Percentiles rank a stretch among this genome's conserved stretches.
Conservation (phyloP, 73 alveolate species). For the Tetrahymena elliotti region DNA sequence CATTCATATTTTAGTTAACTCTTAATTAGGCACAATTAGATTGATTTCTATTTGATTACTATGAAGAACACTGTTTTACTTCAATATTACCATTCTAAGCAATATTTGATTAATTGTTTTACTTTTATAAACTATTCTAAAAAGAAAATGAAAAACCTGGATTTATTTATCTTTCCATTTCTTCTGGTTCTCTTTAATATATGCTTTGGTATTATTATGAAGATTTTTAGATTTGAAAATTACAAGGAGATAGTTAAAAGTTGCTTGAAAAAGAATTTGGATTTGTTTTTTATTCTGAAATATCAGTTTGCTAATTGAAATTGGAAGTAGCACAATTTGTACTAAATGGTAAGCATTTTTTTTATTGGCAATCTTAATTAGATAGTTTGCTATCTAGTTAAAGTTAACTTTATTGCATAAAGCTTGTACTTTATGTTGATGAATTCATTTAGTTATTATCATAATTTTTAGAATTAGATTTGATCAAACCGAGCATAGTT, state of each 20-base stretch:
- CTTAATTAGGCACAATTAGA: neutral
- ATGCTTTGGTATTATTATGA: neutral
- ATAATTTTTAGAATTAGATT: neutral
- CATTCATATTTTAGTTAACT: neutral
- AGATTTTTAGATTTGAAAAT: too few relatives aligned
- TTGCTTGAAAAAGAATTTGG: neutral
- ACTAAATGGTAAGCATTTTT: neutral
- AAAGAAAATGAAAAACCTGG: neutral
- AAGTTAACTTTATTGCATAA: neutral
- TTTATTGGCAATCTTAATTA: neutral
- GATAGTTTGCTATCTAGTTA: neutral
- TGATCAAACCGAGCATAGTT: neutral
- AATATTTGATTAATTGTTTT: too few relatives aligned
- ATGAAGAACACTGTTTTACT: too few relatives aligned
- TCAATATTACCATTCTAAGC: too few relatives aligned
- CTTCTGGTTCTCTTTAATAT: neutral
- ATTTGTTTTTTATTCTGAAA: neutral
- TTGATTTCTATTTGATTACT: too few relatives aligned
- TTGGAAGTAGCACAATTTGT: neutral
- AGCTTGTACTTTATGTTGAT: neutral
- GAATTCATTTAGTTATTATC: neutral
- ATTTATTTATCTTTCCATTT: neutral
- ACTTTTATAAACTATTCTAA: too few relatives aligned
- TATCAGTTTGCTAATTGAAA: neutral
- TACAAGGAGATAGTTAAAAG: neutral